Evolutionary conservation across 2,329 filamentous ascomycete genomes (phyloP).

Genomic region (Metarhizium guizhouense): DNA sequence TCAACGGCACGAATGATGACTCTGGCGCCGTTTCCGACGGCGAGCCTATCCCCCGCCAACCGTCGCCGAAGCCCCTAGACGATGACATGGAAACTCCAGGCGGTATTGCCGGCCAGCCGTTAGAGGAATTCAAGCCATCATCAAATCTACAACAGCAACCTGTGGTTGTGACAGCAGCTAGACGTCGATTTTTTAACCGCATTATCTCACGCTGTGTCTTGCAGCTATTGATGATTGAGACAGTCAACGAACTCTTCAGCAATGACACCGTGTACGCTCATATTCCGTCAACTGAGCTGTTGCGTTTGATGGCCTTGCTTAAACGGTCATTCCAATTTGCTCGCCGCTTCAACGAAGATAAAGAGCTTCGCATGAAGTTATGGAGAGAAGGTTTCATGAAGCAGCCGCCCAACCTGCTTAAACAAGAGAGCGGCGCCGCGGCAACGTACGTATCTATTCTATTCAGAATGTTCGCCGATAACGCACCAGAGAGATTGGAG

Average conservation of each 20-base stretch:
- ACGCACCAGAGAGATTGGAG: constrained; percentile 69
- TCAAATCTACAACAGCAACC: constrained; percentile 75
- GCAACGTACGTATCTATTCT: constrained; percentile 94
- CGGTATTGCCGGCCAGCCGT: constrained; percentile 27
- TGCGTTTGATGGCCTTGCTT: constrained; percentile 85
- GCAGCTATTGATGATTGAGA: constrained; percentile 98
- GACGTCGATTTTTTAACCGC: constrained; percentile 93
- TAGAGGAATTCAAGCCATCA: constrained; percentile 84
- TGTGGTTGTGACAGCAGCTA: constrained; percentile 83
- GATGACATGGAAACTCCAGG: constrained; percentile 26
- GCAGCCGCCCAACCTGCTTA: constrained; percentile 92
- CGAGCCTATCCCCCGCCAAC: constrained; percentile 22
- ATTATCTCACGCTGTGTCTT: constrained; percentile 98
- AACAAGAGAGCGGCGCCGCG: constrained; percentile 89
- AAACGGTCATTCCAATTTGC: constrained; percentile 97
- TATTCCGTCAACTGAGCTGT: constrained; percentile 81
- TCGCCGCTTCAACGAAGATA: constrained; percentile 94
- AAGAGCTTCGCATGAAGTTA: constrained; percentile 84
- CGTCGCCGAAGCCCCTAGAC: constrained; percentile 20
- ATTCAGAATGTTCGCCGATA: constrained; percentile 94
- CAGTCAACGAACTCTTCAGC: constrained; percentile 95
- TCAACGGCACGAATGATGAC: constrained; percentile 44
- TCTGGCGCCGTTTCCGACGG: constrained; percentile 15
- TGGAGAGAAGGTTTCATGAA: constrained; percentile 99
- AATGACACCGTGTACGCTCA: constrained; percentile 91